phyloP scores from a whole-genome alignment of 2,329 filamentous ascomycete species.

The Fusarium luffae region DNA sequence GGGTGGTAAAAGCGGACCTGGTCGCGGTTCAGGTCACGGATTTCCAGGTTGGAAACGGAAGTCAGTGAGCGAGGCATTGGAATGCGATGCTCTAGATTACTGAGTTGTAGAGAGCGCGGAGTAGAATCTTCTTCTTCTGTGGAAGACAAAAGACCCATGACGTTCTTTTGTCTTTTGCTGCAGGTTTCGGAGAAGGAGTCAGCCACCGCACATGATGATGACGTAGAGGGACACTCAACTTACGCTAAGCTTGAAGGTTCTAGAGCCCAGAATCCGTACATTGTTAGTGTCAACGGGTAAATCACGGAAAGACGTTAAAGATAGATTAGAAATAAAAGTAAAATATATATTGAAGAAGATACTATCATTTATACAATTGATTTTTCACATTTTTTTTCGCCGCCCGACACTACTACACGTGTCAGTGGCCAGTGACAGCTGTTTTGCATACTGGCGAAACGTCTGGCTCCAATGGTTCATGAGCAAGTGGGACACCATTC shows the following conservation, averaged over 20 bases:
- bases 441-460: constrained; percentile 21
- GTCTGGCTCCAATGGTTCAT: constrained; percentile 16
- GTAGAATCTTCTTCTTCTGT: constrained; percentile 1
- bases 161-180: constrained; percentile 17
- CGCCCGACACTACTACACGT: constrained; percentile 8
- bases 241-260: not conserved
- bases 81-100: constrained; percentile 19
- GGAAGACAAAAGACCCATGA: constrained; percentile 20
- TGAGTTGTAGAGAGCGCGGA: constrained; percentile 11
- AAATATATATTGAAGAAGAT: not conserved
- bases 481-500: constrained; percentile 5
- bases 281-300: not conserved
- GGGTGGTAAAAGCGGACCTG: constrained; percentile 39
- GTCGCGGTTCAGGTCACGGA: constrained; percentile 32
- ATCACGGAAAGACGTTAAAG: not conserved
- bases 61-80: constrained; percentile 35
- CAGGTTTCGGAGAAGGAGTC: not conserved
- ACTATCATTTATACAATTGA: constrained; percentile 4
- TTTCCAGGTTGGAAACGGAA: constrained; percentile 31
- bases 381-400: constrained; percentile 8
- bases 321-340: not conserved
- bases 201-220: constrained; percentile 7
- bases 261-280: constrained; percentile 2
- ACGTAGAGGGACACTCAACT: not conserved
- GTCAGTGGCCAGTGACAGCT: constrained; percentile 27